phyloP scores from a whole-genome alignment of 139 green algal species.

The Zygnema cylindricum region DNA sequence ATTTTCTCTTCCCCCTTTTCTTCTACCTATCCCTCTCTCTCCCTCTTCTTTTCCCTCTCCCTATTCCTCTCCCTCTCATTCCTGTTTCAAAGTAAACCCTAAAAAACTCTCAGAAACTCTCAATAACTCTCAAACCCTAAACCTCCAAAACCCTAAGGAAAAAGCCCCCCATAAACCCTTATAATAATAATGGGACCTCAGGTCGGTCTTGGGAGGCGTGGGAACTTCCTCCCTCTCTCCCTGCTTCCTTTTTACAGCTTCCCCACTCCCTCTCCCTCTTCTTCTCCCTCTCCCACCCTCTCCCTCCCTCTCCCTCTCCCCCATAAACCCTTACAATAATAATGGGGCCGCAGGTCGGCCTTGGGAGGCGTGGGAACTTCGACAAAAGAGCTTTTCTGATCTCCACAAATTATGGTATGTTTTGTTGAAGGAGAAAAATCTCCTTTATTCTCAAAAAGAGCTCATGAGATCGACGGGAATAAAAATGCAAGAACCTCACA shows the following conservation, averaged over 20 bases:
- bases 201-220: conserved; percentile 72
- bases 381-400: conserved; percentile 80
- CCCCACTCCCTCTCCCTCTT: background rate
- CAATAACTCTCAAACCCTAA: too few species aligned
- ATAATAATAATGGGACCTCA: conserved; percentile 18
- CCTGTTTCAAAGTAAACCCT: too few species aligned
- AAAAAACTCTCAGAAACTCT: too few species aligned
- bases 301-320: background rate
- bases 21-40: background rate
- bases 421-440: conserved; percentile 79
- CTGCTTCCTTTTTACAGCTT: background rate
- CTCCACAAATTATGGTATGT: conserved; percentile 84
- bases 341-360: conserved; percentile 65
- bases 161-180: conserved; percentile 4
- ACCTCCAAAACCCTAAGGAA: too few species aligned
- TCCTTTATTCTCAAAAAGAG: conserved; percentile 71
- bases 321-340: background rate
- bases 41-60: background rate
- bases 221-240: too few species aligned
- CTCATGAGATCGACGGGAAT: conserved; percentile 22
- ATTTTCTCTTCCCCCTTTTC: background rate
- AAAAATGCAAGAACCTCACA: conserved; percentile 25
- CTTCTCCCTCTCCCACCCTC: too few species aligned
- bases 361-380: conserved; percentile 76
- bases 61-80: background rate